These are phyloP conservation scores for Amaranthus palmeri DNA, from an alignment of 148 eudicot species.

Conservation along the genomic window DNA sequence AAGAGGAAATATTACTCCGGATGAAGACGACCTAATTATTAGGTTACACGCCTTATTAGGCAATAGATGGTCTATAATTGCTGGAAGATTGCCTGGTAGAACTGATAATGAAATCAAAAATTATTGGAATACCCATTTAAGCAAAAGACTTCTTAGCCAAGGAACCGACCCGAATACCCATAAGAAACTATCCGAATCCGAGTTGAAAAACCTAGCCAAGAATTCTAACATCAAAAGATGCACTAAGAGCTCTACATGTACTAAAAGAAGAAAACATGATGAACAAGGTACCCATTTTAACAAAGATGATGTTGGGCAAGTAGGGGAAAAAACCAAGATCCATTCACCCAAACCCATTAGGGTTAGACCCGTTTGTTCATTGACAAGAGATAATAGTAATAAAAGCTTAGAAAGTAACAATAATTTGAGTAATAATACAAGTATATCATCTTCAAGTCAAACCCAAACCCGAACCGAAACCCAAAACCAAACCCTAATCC, in stretches of 20 bases:
- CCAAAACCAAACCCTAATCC: constrained; percentile 2
- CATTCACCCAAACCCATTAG: constrained; percentile 44
- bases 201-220: background rate
- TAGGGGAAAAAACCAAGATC: constrained; percentile 24
- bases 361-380: constrained; percentile 24
- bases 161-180: constrained; percentile 37
- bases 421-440: constrained; percentile 14
- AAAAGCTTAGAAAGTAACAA: constrained; percentile 24
- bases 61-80: constrained; percentile 61
- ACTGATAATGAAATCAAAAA: constrained; percentile 70
- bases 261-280: constrained; percentile 4
- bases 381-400: constrained; percentile 34
- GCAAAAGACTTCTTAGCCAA: constrained; percentile 36
- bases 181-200: constrained; percentile 23
- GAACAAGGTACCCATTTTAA: constrained; percentile 10
- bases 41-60: constrained; percentile 54
- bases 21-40: constrained; percentile 61
- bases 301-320: background rate
- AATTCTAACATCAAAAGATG: constrained; percentile 8
- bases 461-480: constrained; percentile 19
- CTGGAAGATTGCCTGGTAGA: constrained; percentile 66
- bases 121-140: constrained; percentile 65
- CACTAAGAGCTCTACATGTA: constrained; percentile 17
- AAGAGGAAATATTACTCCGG: constrained; percentile 53
- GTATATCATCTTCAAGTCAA: constrained; percentile 25